Percentiles rank a stretch among this genome's conserved stretches.
Evolutionary conservation across 768 basidiomycete genomes (phyloP).

Genomic region (Glaciozyma antarctica): DNA sequence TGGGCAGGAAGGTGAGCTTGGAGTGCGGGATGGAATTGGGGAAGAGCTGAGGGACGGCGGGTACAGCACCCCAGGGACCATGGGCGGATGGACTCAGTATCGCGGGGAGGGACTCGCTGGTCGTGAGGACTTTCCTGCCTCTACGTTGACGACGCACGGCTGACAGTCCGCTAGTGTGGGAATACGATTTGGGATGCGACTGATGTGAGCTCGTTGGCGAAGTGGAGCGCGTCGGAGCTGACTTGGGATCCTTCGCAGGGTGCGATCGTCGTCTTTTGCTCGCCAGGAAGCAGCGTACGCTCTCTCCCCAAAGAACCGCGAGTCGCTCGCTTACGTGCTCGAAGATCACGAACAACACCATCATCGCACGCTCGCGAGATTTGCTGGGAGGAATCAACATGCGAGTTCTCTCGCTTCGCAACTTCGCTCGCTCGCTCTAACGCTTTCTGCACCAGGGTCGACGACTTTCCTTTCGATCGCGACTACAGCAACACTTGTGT

Average conservation of each 20-base stretch:
- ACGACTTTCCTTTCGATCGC: slow-evolving; percentile 41
- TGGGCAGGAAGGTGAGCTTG: slow-evolving; percentile 22
- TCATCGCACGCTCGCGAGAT: slow-evolving; percentile 37
- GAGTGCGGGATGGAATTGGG: background rate
- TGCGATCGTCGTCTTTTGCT: slow-evolving; percentile 39
- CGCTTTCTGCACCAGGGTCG: slow-evolving; percentile 37
- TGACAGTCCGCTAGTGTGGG: slow-evolving; percentile 10
- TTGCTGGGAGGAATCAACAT: slow-evolving; percentile 42
- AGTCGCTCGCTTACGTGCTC: background rate
- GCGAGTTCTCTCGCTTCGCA: background rate
- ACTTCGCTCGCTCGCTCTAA: background rate
- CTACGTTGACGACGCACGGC: background rate
- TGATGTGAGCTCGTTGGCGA: slow-evolving; percentile 38
- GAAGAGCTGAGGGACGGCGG: background rate
- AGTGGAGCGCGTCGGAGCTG: no score
- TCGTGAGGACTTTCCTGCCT: slow-evolving; percentile 37
- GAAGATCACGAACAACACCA: slow-evolving; percentile 37
- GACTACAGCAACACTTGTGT: slow-evolving; percentile 41
- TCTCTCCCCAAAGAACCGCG: background rate
- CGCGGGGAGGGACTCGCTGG: slow-evolving; percentile 40
- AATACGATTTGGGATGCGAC: slow-evolving; percentile 43
- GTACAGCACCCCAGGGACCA: slow-evolving; percentile 40
- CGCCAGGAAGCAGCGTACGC: slow-evolving; percentile 40
- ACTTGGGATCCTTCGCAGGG: background rate
- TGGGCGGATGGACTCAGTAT: slow-evolving; percentile 43